phyloP scores from a whole-genome alignment of 2,329 filamentous ascomycete species.

The Neospermospora avenae region DNA sequence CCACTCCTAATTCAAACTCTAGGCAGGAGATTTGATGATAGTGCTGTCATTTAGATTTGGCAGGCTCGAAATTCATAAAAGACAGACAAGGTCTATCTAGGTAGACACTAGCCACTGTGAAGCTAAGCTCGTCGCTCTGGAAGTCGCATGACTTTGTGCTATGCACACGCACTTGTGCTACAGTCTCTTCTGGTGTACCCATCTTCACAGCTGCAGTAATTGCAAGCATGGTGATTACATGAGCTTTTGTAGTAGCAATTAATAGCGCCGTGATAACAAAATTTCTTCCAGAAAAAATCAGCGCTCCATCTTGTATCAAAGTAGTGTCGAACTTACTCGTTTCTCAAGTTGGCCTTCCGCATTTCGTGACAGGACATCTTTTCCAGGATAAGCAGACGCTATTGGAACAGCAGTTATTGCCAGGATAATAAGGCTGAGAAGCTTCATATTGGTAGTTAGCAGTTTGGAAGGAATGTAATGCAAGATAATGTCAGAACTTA shows the following conservation, averaged over 20 bases:
- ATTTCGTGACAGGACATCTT: not conserved
- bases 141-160: not conserved
- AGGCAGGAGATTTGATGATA: not conserved
- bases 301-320: not conserved
- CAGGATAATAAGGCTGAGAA: not conserved
- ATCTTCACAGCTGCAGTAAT: not conserved
- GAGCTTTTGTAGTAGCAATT: not conserved
- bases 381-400: not conserved
- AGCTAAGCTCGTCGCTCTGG: not conserved
- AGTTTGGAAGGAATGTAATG: not conserved
- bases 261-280: not conserved
- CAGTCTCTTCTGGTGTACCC: not conserved
- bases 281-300: not conserved
- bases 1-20: not conserved
- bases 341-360: not conserved
- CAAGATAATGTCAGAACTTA: not conserved
- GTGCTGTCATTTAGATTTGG: not conserved
- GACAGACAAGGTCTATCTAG: not conserved
- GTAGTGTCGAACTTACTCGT: not conserved
- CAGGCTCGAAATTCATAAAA: not conserved
- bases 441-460: not conserved
- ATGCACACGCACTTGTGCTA: not conserved
- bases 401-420: not conserved
- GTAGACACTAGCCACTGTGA: not conserved
- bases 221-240: not conserved